A percentile compares a stretch with the other conserved stretches of the same genome.
These are phyloP conservation scores for Paraconiothyrium sp. DNA, from an alignment of 2,329 filamentous ascomycete species.

Conservation along the genomic window DNA sequence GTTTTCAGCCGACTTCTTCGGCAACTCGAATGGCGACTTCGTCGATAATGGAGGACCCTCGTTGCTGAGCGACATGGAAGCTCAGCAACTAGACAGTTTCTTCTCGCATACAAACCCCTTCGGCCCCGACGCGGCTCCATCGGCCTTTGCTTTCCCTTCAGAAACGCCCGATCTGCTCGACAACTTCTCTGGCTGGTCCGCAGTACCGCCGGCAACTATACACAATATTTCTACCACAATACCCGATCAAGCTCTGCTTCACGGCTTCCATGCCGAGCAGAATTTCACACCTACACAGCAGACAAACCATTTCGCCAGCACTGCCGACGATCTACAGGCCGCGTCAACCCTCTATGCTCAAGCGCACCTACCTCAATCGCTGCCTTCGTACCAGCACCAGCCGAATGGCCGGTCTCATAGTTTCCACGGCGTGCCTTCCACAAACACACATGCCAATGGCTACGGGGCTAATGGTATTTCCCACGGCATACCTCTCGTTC, in stretches of 20 bases:
- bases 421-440: slow-evolving; percentile 28
- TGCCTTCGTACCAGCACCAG: slow-evolving; percentile 33
- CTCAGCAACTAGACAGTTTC: slow-evolving; percentile 43
- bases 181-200: slow-evolving; percentile 26
- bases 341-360: slow-evolving; percentile 45
- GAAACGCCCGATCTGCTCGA: slow-evolving; percentile 36
- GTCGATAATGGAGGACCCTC: slow-evolving; percentile 35
- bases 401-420: slow-evolving; percentile 30
- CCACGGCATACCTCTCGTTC: slow-evolving; percentile 28
- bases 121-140: slow-evolving; percentile 26
- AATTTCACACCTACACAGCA: slow-evolving; percentile 25
- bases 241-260: slow-evolving; percentile 43
- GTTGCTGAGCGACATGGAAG: slow-evolving; percentile 45
- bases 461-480: slow-evolving; percentile 18
- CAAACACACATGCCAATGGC: slow-evolving; percentile 14
- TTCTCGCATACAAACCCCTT: slow-evolving; percentile 45
- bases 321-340: slow-evolving; percentile 44
- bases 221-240: slow-evolving; percentile 48
- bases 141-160: slow-evolving; percentile 22
- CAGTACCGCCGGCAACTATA: slow-evolving; percentile 41
- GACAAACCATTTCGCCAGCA: slow-evolving; percentile 32
- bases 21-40: slow-evolving; percentile 22
- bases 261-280: slow-evolving; percentile 38
- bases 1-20: slow-evolving; percentile 38
- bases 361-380: slow-evolving; percentile 32